These are phyloP conservation scores for Ogataea nakhonphanomensis DNA, from an alignment of 805 yeast genomes.

Conservation along the genomic window DNA sequence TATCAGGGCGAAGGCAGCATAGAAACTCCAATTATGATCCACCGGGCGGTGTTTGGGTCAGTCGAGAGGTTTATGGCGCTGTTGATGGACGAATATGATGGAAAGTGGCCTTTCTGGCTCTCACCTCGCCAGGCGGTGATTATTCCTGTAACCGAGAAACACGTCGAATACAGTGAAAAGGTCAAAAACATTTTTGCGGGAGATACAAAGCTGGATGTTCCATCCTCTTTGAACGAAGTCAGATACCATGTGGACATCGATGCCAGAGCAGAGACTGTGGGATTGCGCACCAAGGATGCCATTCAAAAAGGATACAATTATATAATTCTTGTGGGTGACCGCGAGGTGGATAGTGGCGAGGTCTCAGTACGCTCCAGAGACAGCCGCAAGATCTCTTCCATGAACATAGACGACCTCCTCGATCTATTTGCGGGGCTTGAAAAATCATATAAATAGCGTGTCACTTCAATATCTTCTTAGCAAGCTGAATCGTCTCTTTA, in stretches of 20 bases:
- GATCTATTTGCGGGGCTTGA: conserved; percentile 54
- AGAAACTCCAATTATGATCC: conserved; percentile 87
- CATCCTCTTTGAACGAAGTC: conserved; percentile 55
- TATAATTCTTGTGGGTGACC: conserved; percentile 83
- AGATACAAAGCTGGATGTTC: conserved; percentile 35
- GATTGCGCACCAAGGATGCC: conserved; percentile 78
- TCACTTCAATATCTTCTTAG: conserved; percentile 14
- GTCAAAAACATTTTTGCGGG: conserved; percentile 48
- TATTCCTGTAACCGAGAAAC: conserved; percentile 71
- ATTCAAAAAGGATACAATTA: conserved; percentile 70
- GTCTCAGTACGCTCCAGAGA: conserved; percentile 63
- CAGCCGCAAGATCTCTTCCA: conserved; percentile 40
- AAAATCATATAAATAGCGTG: conserved; percentile 37
- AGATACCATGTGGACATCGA: conserved; percentile 77
- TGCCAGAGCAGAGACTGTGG: conserved; percentile 70
- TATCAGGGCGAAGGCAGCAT: conserved; percentile 55
- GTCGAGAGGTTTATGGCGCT: conserved; percentile 90
- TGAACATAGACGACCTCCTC: conserved; percentile 50
- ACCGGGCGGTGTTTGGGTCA: conserved; percentile 93
- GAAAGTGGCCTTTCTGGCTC: conserved; percentile 98
- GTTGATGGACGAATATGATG: conserved; percentile 82
- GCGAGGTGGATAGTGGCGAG: conserved; percentile 59
- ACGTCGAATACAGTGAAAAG: conserved; percentile 49
- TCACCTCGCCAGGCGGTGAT: conserved; percentile 87
- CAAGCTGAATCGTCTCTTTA: conserved; percentile 17